Evolutionary conservation across 257 asterid genomes (phyloP).

Genomic region (Solanum chilense): DNA sequence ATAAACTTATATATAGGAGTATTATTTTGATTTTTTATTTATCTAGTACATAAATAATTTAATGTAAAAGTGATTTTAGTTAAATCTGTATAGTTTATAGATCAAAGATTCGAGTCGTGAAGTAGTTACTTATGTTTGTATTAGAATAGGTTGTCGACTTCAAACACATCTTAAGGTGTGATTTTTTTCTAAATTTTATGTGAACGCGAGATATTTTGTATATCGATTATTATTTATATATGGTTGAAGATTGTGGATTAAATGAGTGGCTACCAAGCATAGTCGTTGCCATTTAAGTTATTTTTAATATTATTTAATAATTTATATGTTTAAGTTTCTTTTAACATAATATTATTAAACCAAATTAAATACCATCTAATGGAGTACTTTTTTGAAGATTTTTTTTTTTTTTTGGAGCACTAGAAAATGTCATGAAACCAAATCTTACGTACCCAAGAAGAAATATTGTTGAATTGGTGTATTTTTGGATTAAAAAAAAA

Average conservation of each 20-base stretch:
- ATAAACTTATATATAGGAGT: background rate
- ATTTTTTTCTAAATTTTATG: rapidly evolving
- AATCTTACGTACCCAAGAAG: background rate
- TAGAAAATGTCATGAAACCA: background rate
- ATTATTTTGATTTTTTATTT: background rate
- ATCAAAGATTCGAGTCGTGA: rapidly evolving
- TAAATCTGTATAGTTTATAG: rapidly evolving
- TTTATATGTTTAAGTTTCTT: background rate
- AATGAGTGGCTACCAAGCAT: background rate
- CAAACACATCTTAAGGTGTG: background rate
- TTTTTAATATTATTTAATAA: background rate
- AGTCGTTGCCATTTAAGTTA: background rate
- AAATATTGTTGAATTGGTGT: background rate
- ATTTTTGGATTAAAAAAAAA: background rate
- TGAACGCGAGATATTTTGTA: background rate
- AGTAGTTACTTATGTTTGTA: background rate
- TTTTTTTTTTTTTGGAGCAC: background rate
- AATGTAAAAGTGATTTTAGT: background rate
- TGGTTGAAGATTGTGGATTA: background rate
- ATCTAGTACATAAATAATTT: background rate
- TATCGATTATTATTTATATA: background rate
- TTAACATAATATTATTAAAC: background rate
- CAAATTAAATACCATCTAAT: background rate
- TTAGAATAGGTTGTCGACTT: background rate
- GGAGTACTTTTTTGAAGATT: background rate